A percentile compares a stretch with the other conserved stretches of the same genome.
Conservation (phyloP, 148 eudicot genomes). For the Silene conica region DNA sequence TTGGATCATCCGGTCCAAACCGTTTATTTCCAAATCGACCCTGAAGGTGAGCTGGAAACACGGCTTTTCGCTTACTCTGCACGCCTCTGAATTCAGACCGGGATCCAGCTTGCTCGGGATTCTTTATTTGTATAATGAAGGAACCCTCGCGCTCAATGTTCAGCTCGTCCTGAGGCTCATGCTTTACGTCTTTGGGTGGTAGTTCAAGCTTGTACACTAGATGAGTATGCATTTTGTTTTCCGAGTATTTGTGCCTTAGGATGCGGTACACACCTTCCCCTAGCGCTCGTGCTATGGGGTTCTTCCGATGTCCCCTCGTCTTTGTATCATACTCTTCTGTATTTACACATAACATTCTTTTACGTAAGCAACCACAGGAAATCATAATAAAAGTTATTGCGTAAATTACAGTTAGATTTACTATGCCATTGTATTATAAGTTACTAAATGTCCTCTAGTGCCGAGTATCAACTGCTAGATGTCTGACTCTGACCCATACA, state of each 20-base stretch:
- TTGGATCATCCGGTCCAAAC: constrained; percentile 55
- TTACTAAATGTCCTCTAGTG: too few species aligned
- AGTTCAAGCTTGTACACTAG: constrained; percentile 69
- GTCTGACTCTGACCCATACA: too few species aligned
- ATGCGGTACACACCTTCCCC: constrained; percentile 79
- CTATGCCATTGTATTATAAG: too few species aligned
- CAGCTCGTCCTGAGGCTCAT: constrained; percentile 45
- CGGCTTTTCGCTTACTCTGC: constrained; percentile 54
- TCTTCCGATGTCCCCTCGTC: constrained; percentile 62
- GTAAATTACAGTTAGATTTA: too few species aligned
- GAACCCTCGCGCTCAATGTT: constrained; percentile 60
- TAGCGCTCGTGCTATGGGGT: constrained; percentile 45
- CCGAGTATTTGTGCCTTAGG: constrained; percentile 43
- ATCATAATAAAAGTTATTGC: too few species aligned
- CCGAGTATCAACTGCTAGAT: too few species aligned
- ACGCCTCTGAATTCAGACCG: constrained; percentile 43
- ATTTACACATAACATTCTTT: background rate
- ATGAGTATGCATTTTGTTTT: constrained; percentile 52
- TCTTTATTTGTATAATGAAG: constrained; percentile 63
- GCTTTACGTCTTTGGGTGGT: constrained; percentile 36
- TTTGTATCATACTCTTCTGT: constrained; percentile 61
- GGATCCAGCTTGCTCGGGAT: constrained; percentile 38
- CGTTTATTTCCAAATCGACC: constrained; percentile 44
- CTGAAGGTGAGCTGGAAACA: constrained; percentile 60
- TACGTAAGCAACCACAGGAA: background rate